phyloP scores from a whole-genome alignment of 495 filamentous ascomycete genomes.

The Tetracladium setigerum region DNA sequence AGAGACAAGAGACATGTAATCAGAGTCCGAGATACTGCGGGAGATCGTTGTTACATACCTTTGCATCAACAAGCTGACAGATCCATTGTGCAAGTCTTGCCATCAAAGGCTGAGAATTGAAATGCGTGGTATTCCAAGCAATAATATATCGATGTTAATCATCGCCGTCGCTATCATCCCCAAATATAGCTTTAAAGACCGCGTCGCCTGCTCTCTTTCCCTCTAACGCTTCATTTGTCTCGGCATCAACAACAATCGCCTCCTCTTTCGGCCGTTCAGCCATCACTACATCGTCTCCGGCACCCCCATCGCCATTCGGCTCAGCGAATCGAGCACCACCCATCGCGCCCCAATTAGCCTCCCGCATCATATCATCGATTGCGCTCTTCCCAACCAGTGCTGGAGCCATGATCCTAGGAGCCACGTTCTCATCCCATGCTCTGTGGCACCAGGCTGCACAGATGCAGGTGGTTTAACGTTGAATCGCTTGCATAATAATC shows the following conservation, averaged over 20 bases:
- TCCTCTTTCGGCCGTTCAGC: constrained; percentile 2
- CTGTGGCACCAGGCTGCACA: constrained; percentile 44
- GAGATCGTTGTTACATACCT: too few relatives aligned
- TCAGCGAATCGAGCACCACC: constrained; percentile 3
- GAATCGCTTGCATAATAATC: constrained; percentile 88
- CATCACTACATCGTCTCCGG: constrained; percentile 2
- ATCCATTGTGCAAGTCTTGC: too few relatives aligned
- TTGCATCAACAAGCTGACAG: too few relatives aligned
- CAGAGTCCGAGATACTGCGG: too few relatives aligned
- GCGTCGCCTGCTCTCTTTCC: constrained; percentile 74
- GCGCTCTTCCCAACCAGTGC: constrained; percentile 39
- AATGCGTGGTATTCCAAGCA: too few relatives aligned
- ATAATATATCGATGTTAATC: constrained; percentile 21
- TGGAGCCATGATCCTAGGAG: constrained; percentile 28
- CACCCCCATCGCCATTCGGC: constrained; percentile 4
- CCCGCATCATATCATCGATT: constrained; percentile 47
- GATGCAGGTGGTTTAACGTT: constrained; percentile 71
- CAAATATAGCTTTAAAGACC: constrained; percentile 93
- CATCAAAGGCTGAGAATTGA: too few relatives aligned
- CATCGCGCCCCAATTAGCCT: constrained; percentile 20
- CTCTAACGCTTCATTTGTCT: constrained; percentile 81
- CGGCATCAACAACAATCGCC: constrained; percentile 54
- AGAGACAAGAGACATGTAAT: too few relatives aligned
- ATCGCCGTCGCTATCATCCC: constrained; percentile 74
- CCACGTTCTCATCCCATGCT: constrained; percentile 30